Evolutionary conservation across 2,329 filamentous ascomycete species (phyloP).

Genomic region (Pseudogymnoascus sp.): DNA sequence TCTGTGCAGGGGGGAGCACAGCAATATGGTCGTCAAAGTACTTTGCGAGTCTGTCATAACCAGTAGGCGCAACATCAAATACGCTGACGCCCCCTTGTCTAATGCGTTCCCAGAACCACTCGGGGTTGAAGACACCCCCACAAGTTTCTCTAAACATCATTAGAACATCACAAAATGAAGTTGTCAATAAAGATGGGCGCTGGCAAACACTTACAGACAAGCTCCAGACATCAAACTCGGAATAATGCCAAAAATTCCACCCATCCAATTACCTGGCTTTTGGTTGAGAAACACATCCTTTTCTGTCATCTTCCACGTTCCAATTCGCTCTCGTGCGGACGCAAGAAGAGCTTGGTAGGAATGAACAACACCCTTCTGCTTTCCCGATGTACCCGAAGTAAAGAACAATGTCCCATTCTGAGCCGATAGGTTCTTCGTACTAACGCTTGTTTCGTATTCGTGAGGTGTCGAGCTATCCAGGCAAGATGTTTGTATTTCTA

Average conservation of each 20-base stretch:
- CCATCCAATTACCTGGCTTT: conserved; percentile 20
- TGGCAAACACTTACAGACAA: conserved; percentile 16
- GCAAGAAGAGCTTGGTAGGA: conserved; percentile 18
- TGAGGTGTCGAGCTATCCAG: conserved; percentile 9
- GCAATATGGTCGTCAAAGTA: conserved; percentile 20
- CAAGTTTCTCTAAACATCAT: conserved; percentile 15
- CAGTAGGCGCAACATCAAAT: conserved; percentile 16
- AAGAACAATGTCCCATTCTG: conserved; percentile 18
- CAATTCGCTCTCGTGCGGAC: conserved; percentile 18
- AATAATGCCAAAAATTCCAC: conserved; percentile 19
- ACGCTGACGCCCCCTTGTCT: conserved; percentile 17
- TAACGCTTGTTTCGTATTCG: conserved; percentile 10
- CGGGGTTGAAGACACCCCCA: conserved; percentile 16
- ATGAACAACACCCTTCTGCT: conserved; percentile 19
- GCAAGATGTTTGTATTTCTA: conserved; percentile 14
- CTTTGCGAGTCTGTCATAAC: conserved; percentile 18
- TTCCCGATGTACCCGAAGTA: conserved; percentile 19
- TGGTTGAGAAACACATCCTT: conserved; percentile 17
- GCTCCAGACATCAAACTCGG: conserved; percentile 19
- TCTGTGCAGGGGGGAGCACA: conserved; percentile 15
- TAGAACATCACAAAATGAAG: neutral
- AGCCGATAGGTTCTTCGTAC: neutral
- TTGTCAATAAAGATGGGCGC: neutral
- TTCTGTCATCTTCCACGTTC: conserved; percentile 19
- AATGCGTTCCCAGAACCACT: conserved; percentile 21